A percentile compares a stretch with the other conserved stretches of the same genome.
phyloP scores from a whole-genome alignment of 441 rosid genomes.

The Adansonia grandidieri region DNA sequence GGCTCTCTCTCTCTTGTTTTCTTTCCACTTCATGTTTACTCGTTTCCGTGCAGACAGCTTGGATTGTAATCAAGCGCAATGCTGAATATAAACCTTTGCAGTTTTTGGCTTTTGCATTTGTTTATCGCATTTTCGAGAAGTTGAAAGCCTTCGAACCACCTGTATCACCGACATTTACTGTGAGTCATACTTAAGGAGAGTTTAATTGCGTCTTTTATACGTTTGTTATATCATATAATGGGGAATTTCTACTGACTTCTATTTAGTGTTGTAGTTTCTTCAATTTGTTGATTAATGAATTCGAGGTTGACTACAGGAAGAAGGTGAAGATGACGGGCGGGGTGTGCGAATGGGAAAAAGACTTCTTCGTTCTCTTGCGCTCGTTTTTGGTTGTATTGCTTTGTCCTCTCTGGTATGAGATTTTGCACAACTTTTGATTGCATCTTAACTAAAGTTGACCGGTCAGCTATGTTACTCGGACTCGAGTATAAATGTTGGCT shows the following conservation, averaged over 20 bases:
- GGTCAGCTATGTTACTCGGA: no score
- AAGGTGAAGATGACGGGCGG: conserved; percentile 80
- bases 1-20: conserved; percentile 1
- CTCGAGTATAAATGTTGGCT: no score
- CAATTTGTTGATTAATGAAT: conserved; percentile 27
- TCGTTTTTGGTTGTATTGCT: conserved; percentile 85
- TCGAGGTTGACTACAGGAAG: conserved; percentile 70
- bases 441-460: conserved; percentile 10
- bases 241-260: background rate
- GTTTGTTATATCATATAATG: background rate
- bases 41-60: conserved; percentile 68
- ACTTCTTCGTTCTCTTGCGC: conserved; percentile 81
- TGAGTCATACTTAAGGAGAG: conserved; percentile 40
- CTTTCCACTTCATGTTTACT: conserved; percentile 22
- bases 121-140: conserved; percentile 89
- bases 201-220: background rate
- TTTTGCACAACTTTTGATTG: conserved; percentile 21
- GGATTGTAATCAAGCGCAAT: conserved; percentile 71
- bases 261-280: conserved; percentile 1
- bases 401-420: conserved; percentile 80
- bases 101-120: conserved; percentile 89
- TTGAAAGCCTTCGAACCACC: conserved; percentile 79
- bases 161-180: conserved; percentile 70
- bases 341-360: conserved; percentile 84
- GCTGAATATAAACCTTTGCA: conserved; percentile 94